Evolutionary conservation across 2,329 filamentous ascomycete species (phyloP).

Genomic region (Phialemoniopsis sp.): DNA sequence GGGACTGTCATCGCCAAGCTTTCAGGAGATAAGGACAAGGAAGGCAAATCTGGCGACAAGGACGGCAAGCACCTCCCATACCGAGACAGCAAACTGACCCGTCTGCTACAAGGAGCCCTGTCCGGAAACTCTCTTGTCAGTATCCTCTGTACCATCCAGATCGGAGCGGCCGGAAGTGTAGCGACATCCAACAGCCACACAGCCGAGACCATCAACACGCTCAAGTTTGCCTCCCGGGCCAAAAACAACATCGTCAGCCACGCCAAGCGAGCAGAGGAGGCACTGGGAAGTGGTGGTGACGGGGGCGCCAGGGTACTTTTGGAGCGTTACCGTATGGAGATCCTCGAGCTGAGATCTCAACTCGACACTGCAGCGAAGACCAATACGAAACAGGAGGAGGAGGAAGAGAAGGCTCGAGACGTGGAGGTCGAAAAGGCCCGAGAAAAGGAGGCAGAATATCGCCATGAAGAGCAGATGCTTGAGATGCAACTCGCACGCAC

Average conservation of each 20-base stretch:
- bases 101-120: slow-evolving; percentile 84
- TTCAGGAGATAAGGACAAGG: slow-evolving; percentile 85
- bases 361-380: slow-evolving; percentile 77
- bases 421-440: slow-evolving; percentile 69
- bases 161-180: slow-evolving; percentile 70
- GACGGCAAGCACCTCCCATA: slow-evolving; percentile 93
- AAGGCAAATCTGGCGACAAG: slow-evolving; percentile 68
- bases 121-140: slow-evolving; percentile 94
- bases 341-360: slow-evolving; percentile 73
- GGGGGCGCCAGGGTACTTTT: slow-evolving; percentile 81
- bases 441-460: slow-evolving; percentile 76
- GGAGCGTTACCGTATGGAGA: slow-evolving; percentile 92
- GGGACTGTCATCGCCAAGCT: slow-evolving; percentile 92
- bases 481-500: slow-evolving; percentile 98
- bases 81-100: slow-evolving; percentile 93
- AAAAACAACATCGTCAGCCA: slow-evolving; percentile 98
- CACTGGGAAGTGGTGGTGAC: slow-evolving; percentile 74
- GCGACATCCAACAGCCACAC: slow-evolving; percentile 72
- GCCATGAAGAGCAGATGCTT: slow-evolving; percentile 95
- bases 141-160: slow-evolving; percentile 94
- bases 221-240: slow-evolving; percentile 93
- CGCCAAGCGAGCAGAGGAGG: slow-evolving; percentile 91
- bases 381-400: slow-evolving; percentile 57
- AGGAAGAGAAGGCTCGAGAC: slow-evolving; percentile 58
- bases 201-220: slow-evolving; percentile 86